These are phyloP conservation scores for Calonectria hawksworthii DNA, from an alignment of 2,329 filamentous ascomycete genomes.

Conservation along the genomic window DNA sequence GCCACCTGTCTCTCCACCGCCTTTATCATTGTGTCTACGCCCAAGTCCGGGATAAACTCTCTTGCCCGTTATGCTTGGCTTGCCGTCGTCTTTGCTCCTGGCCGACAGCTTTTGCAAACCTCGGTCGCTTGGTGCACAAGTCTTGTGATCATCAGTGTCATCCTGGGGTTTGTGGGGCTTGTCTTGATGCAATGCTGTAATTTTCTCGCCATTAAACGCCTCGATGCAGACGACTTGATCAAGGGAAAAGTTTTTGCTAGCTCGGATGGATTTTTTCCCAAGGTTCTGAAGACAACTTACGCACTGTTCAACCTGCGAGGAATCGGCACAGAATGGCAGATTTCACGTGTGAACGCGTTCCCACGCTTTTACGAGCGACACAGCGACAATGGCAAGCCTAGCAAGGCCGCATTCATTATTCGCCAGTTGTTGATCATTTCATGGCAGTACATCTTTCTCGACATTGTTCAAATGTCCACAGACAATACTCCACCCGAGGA, in stretches of 20 bases:
- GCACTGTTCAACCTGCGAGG: neutral
- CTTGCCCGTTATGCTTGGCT: neutral
- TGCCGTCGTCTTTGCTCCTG: neutral
- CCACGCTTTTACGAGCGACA: neutral
- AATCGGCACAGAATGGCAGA: neutral
- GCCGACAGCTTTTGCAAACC: neutral
- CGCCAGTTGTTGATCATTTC: neutral
- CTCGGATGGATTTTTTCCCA: neutral
- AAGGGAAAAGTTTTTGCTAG: neutral
- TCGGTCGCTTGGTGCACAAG: neutral
- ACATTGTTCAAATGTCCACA: neutral
- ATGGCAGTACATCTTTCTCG: neutral
- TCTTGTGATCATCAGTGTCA: neutral
- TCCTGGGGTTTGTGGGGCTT: neutral
- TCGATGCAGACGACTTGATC: neutral
- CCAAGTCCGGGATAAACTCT: neutral
- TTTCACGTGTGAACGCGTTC: neutral
- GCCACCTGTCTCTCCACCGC: neutral
- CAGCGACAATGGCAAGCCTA: neutral
- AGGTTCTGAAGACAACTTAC: neutral
- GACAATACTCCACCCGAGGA: neutral
- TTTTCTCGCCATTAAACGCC: neutral
- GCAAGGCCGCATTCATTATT: neutral
- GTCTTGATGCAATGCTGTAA: neutral
- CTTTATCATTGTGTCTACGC: neutral